Conservation (phyloP, 148 eudicot species). For the Fagopyrum homotropicum region DNA sequence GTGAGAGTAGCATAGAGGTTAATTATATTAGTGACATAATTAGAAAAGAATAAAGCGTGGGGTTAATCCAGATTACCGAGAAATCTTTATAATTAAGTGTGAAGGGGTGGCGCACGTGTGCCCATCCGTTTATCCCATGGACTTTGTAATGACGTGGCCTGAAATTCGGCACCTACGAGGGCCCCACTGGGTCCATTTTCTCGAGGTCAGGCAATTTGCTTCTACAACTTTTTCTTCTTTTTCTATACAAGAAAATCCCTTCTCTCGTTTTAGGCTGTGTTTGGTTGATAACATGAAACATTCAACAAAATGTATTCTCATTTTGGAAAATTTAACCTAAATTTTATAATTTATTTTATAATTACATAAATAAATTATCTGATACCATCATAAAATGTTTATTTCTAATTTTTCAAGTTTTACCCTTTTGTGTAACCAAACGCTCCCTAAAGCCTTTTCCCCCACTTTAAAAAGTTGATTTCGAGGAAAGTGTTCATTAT, state of each 20-base stretch:
- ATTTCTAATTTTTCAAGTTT: too few species aligned
- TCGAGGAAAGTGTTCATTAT: neutral
- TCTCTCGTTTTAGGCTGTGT: too few species aligned
- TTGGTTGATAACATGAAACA: too few species aligned
- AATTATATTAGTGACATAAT: neutral
- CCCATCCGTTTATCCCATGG: constrained; percentile 5
- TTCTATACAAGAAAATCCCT: neutral
- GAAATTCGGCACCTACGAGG: neutral
- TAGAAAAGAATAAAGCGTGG: constrained; percentile 5
- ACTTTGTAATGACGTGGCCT: constrained; percentile 5
- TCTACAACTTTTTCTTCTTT: neutral
- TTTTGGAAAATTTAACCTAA: too few species aligned
- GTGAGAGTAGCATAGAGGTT: neutral
- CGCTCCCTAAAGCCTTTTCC: neutral
- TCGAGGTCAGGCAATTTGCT: neutral
- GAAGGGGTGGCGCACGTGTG: constrained; percentile 11
- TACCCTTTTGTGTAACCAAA: neutral
- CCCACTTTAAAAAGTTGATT: neutral
- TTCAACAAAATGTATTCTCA: neutral
- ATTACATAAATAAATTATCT: too few species aligned
- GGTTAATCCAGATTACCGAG: constrained; percentile 1
- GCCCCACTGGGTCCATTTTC: neutral
- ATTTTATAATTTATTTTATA: too few species aligned
- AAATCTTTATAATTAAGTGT: neutral
- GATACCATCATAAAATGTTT: too few species aligned